Percentiles rank a stretch among this genome's conserved stretches.
Conservation (phyloP, 805 yeast genomes). For the Suhomyces sp. region DNA sequence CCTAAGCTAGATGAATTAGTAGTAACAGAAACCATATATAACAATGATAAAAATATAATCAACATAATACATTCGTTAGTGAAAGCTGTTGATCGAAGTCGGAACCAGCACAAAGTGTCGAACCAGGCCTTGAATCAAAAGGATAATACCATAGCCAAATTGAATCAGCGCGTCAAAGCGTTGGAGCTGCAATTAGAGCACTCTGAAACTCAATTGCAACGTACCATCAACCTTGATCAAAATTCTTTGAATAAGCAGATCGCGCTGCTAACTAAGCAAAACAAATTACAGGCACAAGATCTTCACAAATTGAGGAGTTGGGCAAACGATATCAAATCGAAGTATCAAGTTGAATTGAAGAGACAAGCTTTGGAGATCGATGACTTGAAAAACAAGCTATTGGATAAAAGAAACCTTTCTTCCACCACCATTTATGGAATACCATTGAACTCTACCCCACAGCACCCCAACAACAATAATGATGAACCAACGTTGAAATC, state of each 20-base stretch:
- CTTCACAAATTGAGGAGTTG: slow-evolving; percentile 25
- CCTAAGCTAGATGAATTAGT: slow-evolving; percentile 14
- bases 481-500: slow-evolving; percentile 15
- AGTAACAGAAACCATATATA: slow-evolving; percentile 28
- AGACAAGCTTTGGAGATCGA: slow-evolving; percentile 31
- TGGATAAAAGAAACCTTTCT: slow-evolving; percentile 32
- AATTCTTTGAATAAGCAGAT: slow-evolving; percentile 13
- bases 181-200: slow-evolving; percentile 19
- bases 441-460: slow-evolving; percentile 10
- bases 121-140: slow-evolving; percentile 27
- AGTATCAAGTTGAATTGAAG: slow-evolving; percentile 35
- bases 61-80: slow-evolving; percentile 35
- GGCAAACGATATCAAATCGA: slow-evolving; percentile 28
- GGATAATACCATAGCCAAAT: slow-evolving; percentile 25
- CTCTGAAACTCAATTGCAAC: slow-evolving; percentile 17
- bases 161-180: slow-evolving; percentile 19
- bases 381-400: slow-evolving; percentile 30
- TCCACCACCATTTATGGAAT: slow-evolving; percentile 26
- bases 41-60: slow-evolving; percentile 32
- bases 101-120: slow-evolving; percentile 29
- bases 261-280: slow-evolving; percentile 16
- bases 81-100: slow-evolving; percentile 27
- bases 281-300: slow-evolving; percentile 29
- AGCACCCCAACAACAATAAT: neutral
- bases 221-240: slow-evolving; percentile 16